Evolutionary conservation across 2,329 filamentous ascomycete species (phyloP).

Genomic region (Claviceps sp.): DNA sequence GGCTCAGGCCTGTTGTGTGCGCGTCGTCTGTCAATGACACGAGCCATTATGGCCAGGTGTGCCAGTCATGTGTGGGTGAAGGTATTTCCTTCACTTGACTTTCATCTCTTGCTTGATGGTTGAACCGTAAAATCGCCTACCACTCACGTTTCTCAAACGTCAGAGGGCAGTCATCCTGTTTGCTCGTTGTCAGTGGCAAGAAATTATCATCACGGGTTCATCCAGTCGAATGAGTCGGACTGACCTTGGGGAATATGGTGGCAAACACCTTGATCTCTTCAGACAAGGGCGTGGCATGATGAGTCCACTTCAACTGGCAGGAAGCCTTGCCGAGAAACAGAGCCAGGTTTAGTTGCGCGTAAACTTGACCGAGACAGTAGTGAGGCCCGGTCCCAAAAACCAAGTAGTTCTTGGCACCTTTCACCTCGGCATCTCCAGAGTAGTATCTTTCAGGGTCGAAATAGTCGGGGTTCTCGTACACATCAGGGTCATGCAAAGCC

Average conservation of each 20-base stretch:
- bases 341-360: constrained; percentile 79
- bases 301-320: constrained; percentile 77
- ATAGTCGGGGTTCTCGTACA: constrained; percentile 77
- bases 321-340: constrained; percentile 84
- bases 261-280: constrained; percentile 98
- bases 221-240: constrained; percentile 17
- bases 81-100: neutral
- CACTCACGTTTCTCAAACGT: constrained; percentile 49
- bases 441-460: constrained; percentile 92
- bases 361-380: constrained; percentile 90
- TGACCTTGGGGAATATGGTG: constrained; percentile 91
- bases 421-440: constrained; percentile 73
- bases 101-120: neutral
- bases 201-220: neutral
- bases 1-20: neutral
- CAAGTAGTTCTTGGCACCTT: constrained; percentile 83
- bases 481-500: constrained; percentile 81
- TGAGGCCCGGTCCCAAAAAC: constrained; percentile 94
- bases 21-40: neutral
- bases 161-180: constrained; percentile 69
- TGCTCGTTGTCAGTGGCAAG: neutral
- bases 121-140: constrained; percentile 14
- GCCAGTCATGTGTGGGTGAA: neutral
- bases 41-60: neutral
- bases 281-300: constrained; percentile 67